Evolutionary conservation across 495 filamentous ascomycete species (phyloP), one percentile per base, ranked within the genome.

Genomic region (Penicillium tannophilum): DNA sequence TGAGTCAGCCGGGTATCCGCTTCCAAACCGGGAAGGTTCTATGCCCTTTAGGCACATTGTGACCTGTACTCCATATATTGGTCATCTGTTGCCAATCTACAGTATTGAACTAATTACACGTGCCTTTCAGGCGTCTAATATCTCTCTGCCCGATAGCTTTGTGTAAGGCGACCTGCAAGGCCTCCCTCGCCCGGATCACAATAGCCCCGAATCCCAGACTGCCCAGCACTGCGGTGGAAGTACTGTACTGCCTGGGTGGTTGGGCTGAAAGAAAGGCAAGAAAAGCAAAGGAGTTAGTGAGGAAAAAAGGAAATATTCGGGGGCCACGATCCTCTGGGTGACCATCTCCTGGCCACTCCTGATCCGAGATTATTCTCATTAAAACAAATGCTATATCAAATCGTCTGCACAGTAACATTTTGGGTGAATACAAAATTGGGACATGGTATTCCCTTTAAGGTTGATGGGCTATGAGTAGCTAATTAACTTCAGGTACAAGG

Each of bases 1-100:
- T 54, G 52, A 54, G 14, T 54, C 33, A 54, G 52, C 52, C 52
- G 52, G 36, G 33, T 30, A 42, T 28, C 41, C 31, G 50, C 23
- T 52, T 36, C 39, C 14, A n/a, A 41, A 41, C 39, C 14, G 16
- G 39, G 39, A 41, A 41, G 39, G 39, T 41, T 41, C 39, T 7
- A 41, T 16, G 12, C 33, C 10, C 33, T 4, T 12, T 36, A 36
- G 33, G 33, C 33, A 9, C 31, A 7, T 33, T 36, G 33, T 36
- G 28, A 28, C 28, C 28, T 28, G 28, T 28, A 28, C 28, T 28
- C 44, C 17, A 47, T 19, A 3, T 41, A 12, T 20, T 36, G 33
- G 33, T 1, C 33, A 12, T 33, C 31, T 33, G 5, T 36, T 36
- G 33, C 33, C 6, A 28, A 36, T 36, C 33, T 12, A 36, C 33